Evolutionary conservation across 108 stramenopile genomes (phyloP).

Genomic region (Fistulifera solaris): DNA sequence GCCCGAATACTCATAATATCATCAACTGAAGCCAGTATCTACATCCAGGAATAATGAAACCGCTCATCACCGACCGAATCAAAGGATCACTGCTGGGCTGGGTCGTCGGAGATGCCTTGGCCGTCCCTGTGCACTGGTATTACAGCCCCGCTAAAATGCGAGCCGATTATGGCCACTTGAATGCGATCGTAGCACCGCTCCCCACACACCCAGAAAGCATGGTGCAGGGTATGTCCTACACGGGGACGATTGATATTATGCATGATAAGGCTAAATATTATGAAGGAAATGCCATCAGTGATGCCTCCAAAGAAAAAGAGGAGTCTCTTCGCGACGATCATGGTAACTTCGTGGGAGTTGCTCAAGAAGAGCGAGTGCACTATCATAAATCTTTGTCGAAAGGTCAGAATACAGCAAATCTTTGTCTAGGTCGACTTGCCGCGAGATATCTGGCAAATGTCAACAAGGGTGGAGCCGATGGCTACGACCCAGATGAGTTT

Average conservation of each 20-base stretch:
- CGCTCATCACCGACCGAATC: too few species aligned
- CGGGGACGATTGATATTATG: conserved; percentile 19
- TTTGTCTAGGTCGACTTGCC: conserved; percentile 15
- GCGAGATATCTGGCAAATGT: conserved; percentile 17
- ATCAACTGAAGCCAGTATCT: too few species aligned
- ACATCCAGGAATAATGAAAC: too few species aligned
- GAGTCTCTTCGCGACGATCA: conserved; percentile 16
- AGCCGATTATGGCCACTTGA: conserved; percentile 15
- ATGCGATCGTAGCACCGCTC: conserved; percentile 13
- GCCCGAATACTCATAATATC: too few species aligned
- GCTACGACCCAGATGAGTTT: conserved; percentile 19
- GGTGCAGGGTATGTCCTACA: conserved; percentile 22
- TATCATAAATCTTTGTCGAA: conserved; percentile 20
- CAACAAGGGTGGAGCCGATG: conserved; percentile 11
- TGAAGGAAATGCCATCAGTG: conserved; percentile 5
- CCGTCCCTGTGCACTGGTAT: conserved; percentile 13
- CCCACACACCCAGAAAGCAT: conserved; percentile 16
- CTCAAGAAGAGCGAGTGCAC: conserved; percentile 15
- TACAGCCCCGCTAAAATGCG: conserved; percentile 10
- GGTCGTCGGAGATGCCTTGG: conserved; percentile 14
- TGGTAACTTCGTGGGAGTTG: conserved; percentile 15
- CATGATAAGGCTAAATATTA: conserved; percentile 22
- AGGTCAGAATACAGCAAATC: conserved; percentile 24
- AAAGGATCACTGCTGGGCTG: conserved; percentile 6
- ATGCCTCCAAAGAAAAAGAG: conserved; percentile 1